A percentile compares a stretch with the other conserved stretches of the same genome.
phyloP scores from a whole-genome alignment of 179 eudicot genomes.

The Beta corolliflora region DNA sequence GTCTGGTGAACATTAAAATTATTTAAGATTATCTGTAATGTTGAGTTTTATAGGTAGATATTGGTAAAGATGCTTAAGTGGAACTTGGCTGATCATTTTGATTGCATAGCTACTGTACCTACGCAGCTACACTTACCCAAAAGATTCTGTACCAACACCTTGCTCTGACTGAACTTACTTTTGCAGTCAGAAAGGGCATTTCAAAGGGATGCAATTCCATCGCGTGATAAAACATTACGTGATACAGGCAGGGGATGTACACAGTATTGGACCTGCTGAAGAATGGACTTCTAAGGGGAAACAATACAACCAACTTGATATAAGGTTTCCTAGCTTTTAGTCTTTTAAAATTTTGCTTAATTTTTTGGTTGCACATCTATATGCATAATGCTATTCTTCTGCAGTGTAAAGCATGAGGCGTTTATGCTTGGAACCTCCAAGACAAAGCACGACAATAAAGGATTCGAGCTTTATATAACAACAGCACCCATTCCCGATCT shows the following conservation, averaged over 20 bases:
- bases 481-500: slow-evolving; percentile 97
- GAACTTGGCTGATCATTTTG: neutral
- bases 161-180: neutral
- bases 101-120: neutral
- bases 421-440: slow-evolving; percentile 98
- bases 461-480: slow-evolving; percentile 82
- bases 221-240: slow-evolving; percentile 91
- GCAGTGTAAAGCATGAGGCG: slow-evolving; percentile 95
- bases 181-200: slow-evolving; percentile 79
- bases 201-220: slow-evolving; percentile 89
- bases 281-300: slow-evolving; percentile 91
- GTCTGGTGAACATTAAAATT: too few relatives aligned
- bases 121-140: too few relatives aligned
- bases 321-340: slow-evolving; percentile 51
- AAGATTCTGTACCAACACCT: neutral
- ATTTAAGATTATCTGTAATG: neutral
- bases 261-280: slow-evolving; percentile 64
- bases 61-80: neutral
- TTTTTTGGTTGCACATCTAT: neutral
- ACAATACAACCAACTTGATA: slow-evolving; percentile 71
- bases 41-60: neutral
- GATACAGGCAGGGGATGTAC: slow-evolving; percentile 80
- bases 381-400: slow-evolving; percentile 1
- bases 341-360: neutral
- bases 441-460: slow-evolving; percentile 54